Conservation (phyloP, 208 protist species). For the Trypanosoma avium region DNA sequence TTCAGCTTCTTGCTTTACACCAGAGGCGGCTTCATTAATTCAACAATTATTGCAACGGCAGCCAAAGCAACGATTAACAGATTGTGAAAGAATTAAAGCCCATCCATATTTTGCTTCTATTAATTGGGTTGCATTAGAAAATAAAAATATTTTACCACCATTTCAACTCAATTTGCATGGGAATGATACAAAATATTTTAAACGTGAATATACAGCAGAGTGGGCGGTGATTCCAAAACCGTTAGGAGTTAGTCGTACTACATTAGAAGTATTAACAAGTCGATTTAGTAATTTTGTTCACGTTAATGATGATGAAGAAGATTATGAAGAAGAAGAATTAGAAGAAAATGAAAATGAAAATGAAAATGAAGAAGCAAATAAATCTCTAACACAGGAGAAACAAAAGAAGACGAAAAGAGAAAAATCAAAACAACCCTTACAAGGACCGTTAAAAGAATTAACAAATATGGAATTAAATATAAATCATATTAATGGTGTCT, state of each 20-base stretch:
- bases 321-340: too few relatives aligned
- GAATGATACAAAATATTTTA: constrained; percentile 77
- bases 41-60: constrained; percentile 56
- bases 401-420: too few relatives aligned
- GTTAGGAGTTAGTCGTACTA: constrained; percentile 35
- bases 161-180: constrained; percentile 42
- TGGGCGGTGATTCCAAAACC: constrained; percentile 66
- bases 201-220: constrained; percentile 70
- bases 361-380: too few relatives aligned
- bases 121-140: constrained; percentile 64
- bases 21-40: constrained; percentile 63
- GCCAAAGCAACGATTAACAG: constrained; percentile 37
- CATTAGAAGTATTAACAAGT: constrained; percentile 50
- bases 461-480: constrained; percentile 1
- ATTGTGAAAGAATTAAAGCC: constrained; percentile 41
- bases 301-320: constrained; percentile 11
- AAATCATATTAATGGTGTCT: constrained; percentile 49
- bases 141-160: constrained; percentile 40
- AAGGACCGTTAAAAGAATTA: constrained; percentile 5
- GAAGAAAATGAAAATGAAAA: not conserved
- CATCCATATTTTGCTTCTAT: constrained; percentile 74
- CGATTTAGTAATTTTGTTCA: constrained; percentile 75
- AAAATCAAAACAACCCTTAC: too few relatives aligned
- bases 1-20: constrained; percentile 39
- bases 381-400: too few relatives aligned